Percentiles rank a stretch among this genome's conserved stretches.
Conservation (phyloP, 192 early-diverging fungal species). For the Coemansia sp. region DNA sequence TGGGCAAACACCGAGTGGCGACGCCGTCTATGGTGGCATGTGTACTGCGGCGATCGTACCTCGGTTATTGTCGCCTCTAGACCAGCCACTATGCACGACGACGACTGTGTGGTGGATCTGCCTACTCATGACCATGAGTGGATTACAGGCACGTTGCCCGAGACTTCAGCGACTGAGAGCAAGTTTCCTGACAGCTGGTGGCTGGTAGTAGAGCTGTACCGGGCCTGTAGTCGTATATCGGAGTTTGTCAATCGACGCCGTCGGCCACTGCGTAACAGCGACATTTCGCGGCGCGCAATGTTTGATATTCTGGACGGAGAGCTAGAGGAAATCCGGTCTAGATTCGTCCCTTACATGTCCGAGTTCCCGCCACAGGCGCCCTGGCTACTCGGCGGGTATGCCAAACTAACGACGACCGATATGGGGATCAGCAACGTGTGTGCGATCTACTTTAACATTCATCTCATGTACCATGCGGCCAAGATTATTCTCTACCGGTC, state of each 20-base stretch:
- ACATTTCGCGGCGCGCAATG: conserved; percentile 40
- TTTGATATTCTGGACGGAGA: conserved; percentile 49
- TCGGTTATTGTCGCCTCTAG: conserved; percentile 53
- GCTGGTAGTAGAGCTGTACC: conserved; percentile 48
- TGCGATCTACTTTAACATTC: conserved; percentile 37
- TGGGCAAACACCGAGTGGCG: conserved; percentile 50
- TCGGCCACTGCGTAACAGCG: conserved; percentile 36
- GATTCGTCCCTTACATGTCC: conserved; percentile 30
- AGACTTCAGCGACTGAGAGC: not conserved
- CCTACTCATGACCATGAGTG: conserved; percentile 53
- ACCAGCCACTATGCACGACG: conserved; percentile 50
- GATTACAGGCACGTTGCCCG: conserved; percentile 29
- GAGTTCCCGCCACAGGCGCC: conserved; percentile 47
- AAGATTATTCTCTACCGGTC: conserved; percentile 54
- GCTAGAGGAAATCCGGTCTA: conserved; percentile 35
- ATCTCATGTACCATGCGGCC: conserved; percentile 51
- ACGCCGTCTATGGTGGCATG: conserved; percentile 52
- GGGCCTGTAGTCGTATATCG: conserved; percentile 40
- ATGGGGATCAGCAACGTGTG: conserved; percentile 26
- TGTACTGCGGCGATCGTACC: conserved; percentile 48
- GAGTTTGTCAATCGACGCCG: conserved; percentile 51
- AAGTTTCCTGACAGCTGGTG: conserved; percentile 42
- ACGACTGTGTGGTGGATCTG: conserved; percentile 49
- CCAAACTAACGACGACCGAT: conserved; percentile 11
- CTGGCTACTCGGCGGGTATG: conserved; percentile 29